Evolutionary conservation across 2,329 filamentous ascomycete genomes (phyloP), one percentile per base, ranked within the genome.

Genomic region (Kalaharituber pfeilii): DNA sequence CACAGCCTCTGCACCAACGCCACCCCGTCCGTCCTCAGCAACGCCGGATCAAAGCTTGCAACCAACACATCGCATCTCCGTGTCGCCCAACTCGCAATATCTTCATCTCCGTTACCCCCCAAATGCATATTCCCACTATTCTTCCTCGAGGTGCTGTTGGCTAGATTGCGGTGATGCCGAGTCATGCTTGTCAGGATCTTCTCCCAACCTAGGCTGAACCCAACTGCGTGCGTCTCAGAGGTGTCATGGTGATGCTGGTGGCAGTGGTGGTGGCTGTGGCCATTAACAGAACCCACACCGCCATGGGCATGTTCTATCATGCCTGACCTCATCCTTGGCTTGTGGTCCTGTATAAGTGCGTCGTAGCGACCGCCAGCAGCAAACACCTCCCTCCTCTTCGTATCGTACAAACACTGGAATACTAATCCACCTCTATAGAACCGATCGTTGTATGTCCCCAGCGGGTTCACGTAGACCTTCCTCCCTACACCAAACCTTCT

Each of bases 341-440:
- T 78, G 64, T 93, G 84, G 57, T 93, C 84, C 65, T 81, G 80
- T 60, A 98, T 89, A 20, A 98, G 71, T 49, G 80, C 79, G 66
- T 98, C 93, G 66, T 98, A 98, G 50, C 91, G 79, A 2, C 91
- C 91, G 51, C 93, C 91, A 28, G 88, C 91, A 5, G 89, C 91
- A 64, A 96, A 86, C 0, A 96, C 85, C 62, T 91, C 83, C 62
- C 73, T 72, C 57, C 82, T 77, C 66, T 86, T 93, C 58, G 78
- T 81, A 66, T 96, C 89, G 59, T 88, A 86, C 1, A 95, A 71
- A 64, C 87, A 95, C 57, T 93, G 85, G 66, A 98, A 96, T 44
- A 96, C 72, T 26, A 96, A 73, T 6, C 88, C 88, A 1, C 84
- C 83, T 18, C 78, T 73, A 67, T 91, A 98, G 66, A 96, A 95